Conservation (phyloP, 2,329 filamentous ascomycete species). For the Lecanicillium sp. region DNA sequence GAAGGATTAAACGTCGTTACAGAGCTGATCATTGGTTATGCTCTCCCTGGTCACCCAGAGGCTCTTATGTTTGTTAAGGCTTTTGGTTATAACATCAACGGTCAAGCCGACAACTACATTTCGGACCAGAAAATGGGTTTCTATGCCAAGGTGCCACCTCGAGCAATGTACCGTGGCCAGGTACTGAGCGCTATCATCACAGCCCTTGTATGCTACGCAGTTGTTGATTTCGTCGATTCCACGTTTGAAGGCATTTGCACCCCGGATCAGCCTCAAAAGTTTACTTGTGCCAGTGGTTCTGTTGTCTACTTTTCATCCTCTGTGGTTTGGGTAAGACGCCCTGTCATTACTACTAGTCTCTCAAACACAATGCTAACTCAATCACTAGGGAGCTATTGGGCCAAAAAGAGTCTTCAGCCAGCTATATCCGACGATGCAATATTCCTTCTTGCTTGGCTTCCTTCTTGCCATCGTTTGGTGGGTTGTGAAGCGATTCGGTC, state of each 20-base stretch:
- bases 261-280: slow-evolving; percentile 21
- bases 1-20: slow-evolving; percentile 40
- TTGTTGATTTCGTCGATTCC: slow-evolving; percentile 26
- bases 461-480: slow-evolving; percentile 26
- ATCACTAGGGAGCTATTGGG: slow-evolving; percentile 15
- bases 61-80: slow-evolving; percentile 51
- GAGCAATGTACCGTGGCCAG: slow-evolving; percentile 27
- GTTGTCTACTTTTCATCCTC: slow-evolving; percentile 24
- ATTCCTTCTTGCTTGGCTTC: slow-evolving; percentile 29
- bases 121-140: slow-evolving; percentile 23
- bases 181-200: slow-evolving; percentile 30
- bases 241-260: slow-evolving; percentile 22
- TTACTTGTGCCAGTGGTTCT: slow-evolving; percentile 19
- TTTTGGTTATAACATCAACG: slow-evolving; percentile 31
- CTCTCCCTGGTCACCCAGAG: slow-evolving; percentile 23
- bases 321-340: slow-evolving; percentile 18
- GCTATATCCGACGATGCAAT: too few relatives aligned
- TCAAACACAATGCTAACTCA: neutral
- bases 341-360: neutral
- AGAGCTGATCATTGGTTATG: slow-evolving; percentile 24
- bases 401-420: slow-evolving; percentile 26
- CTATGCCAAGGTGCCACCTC: slow-evolving; percentile 23
- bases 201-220: slow-evolving; percentile 29
- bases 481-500: slow-evolving; percentile 61
- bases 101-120: slow-evolving; percentile 31